These are phyloP conservation scores for Fusarium metavorans DNA, from an alignment of 2,329 filamentous ascomycete species.

Conservation along the genomic window DNA sequence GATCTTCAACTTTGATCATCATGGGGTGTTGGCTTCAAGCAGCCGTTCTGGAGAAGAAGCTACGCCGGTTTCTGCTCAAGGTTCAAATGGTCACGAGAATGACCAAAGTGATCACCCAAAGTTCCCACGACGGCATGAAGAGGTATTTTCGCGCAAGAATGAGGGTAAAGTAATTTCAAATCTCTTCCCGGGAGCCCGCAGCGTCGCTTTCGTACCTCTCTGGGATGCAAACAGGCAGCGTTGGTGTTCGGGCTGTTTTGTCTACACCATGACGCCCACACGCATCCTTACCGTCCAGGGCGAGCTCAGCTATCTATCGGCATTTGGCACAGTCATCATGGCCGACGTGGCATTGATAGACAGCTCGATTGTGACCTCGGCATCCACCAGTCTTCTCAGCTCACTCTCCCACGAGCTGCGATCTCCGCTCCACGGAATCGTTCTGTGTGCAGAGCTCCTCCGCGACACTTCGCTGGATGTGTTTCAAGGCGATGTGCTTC, in stretches of 20 bases:
- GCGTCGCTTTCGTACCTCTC: constrained; percentile 60
- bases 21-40: constrained; percentile 50
- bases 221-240: constrained; percentile 60
- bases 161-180: constrained; percentile 44
- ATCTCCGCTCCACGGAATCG: constrained; percentile 70
- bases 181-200: constrained; percentile 58
- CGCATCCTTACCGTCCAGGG: constrained; percentile 59
- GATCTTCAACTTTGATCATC: constrained; percentile 58
- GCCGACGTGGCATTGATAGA: constrained; percentile 63
- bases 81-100: not conserved
- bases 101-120: not conserved
- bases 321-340: constrained; percentile 68
- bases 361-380: constrained; percentile 53
- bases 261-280: constrained; percentile 59
- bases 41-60: constrained; percentile 47
- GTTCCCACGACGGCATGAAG: not conserved
- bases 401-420: constrained; percentile 72
- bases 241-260: constrained; percentile 63
- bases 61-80: not conserved
- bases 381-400: constrained; percentile 68
- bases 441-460: constrained; percentile 66
- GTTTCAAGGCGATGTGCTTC: constrained; percentile 60
- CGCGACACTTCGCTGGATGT: constrained; percentile 61
- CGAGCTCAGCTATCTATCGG: constrained; percentile 63
- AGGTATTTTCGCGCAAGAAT: constrained; percentile 24